Conservation (phyloP, 2,329 filamentous ascomycete genomes). For the Albophoma yamanashiensis region DNA sequence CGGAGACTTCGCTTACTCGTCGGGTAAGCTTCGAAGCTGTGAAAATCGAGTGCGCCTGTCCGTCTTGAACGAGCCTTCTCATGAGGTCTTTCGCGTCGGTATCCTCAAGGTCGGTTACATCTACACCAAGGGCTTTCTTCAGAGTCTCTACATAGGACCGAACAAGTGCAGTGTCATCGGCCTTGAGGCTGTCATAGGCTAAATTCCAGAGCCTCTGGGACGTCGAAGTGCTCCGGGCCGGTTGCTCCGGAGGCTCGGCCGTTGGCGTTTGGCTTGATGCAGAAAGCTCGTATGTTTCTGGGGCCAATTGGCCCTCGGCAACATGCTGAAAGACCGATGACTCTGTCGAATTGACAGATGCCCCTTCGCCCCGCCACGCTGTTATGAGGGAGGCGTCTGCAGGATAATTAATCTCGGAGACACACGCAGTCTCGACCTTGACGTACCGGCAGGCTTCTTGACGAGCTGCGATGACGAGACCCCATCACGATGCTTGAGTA, state of each 20-base stretch:
- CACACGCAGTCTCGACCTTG: neutral
- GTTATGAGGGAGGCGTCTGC: neutral
- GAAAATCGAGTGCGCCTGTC: neutral
- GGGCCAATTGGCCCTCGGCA: neutral
- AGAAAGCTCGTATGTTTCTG: neutral
- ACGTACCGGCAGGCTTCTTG: neutral
- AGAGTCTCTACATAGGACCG: neutral
- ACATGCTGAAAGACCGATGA: neutral
- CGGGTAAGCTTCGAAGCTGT: neutral
- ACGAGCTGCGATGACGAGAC: neutral
- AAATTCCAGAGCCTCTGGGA: neutral
- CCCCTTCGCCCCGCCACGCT: neutral
- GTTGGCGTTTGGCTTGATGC: neutral
- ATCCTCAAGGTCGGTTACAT: too few species aligned
- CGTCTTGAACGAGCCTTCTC: too few species aligned
- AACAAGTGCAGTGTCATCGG: neutral
- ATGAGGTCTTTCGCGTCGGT: too few species aligned
- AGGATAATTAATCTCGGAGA: neutral
- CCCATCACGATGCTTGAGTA: neutral
- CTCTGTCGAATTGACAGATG: neutral
- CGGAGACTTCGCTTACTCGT: neutral
- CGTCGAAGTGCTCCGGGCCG: neutral
- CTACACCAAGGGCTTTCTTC: neutral
- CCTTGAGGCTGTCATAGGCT: neutral
- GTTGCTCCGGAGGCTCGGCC: neutral